phyloP scores from a whole-genome alignment of 2,329 filamentous ascomycete genomes.

The Nemania abortiva region DNA sequence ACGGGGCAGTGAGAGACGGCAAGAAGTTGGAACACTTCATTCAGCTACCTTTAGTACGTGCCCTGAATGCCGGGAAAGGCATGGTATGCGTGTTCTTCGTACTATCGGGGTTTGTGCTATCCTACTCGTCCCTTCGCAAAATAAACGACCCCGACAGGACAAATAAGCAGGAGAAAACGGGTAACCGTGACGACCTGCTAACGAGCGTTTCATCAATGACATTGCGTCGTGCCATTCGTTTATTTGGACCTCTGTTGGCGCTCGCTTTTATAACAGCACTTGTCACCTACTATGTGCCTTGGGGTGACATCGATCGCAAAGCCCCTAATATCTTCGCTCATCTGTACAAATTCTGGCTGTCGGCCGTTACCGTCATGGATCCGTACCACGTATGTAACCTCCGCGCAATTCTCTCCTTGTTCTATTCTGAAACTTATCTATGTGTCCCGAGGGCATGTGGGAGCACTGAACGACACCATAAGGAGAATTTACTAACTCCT shows the following conservation, averaged over 20 bases:
- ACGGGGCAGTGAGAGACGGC: slow-evolving; percentile 26
- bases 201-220: slow-evolving; percentile 37
- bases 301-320: slow-evolving; percentile 24
- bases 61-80: slow-evolving; percentile 34
- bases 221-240: slow-evolving; percentile 37
- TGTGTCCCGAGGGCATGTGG: slow-evolving; percentile 14
- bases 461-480: slow-evolving; percentile 15
- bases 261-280: slow-evolving; percentile 37
- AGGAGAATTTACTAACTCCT: slow-evolving; percentile 27
- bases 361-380: slow-evolving; percentile 36
- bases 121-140: slow-evolving; percentile 37
- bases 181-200: slow-evolving; percentile 32
- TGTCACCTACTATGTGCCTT: slow-evolving; percentile 36
- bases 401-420: slow-evolving; percentile 11
- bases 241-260: slow-evolving; percentile 36
- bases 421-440: slow-evolving; percentile 12
- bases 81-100: slow-evolving; percentile 39
- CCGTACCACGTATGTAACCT: slow-evolving; percentile 34
- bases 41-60: slow-evolving; percentile 34
- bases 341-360: slow-evolving; percentile 33
- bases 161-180: slow-evolving; percentile 32
- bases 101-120: slow-evolving; percentile 36
- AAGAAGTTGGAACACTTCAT: slow-evolving; percentile 37
- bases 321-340: slow-evolving; percentile 36
- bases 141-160: slow-evolving; percentile 29